Base-by-base conservation (phyloP, 2,329 filamentous ascomycete genomes). In the Chlorencoelia australis region DNA sequence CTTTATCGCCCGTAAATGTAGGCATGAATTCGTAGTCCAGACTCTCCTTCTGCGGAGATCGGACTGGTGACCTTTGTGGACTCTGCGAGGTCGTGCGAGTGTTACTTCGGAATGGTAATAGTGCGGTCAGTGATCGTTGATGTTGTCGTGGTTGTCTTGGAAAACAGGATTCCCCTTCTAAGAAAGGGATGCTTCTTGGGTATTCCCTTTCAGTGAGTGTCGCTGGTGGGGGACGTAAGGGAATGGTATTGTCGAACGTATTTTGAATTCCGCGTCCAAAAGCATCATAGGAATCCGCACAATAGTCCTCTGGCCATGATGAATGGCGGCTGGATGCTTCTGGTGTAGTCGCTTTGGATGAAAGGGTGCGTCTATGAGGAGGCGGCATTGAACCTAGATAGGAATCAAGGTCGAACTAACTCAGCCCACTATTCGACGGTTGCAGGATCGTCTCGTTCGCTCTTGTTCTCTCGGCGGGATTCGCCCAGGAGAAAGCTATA, bases 1-100 rank as follows among this genome's bases (percentile, higher is more conserved):
- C n/a, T 30, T 42, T 45, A 35, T 53, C 52, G 18, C 52, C 52
- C 4, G 52, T 51, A 5, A 54, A 36, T 15, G 48, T 51, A 37
- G 50, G 41, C 49, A 51, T 53, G 33, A 49, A 51, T 22, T 45
- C 44, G 17, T 39, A 36, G 4, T 43, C 37, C 28, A 37, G 31
- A 14, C 38, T 37, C 41, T 45, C 41, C 40, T 45, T 44, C 8
- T 30, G 39, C 5, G 42, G 42, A 26, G 35, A 29, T 18, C 9
- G 32, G 14, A 25, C 37, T 15, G 28, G 15, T 16, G 35, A 41
- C 19, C 41, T 26, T 26, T 47, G 39, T 4, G 40, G 33, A 17
- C 42, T 44, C 14, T 35, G 34, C 15, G 45, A 46, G 17, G 33
- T 47, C 13, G 34, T 42, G 35, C 40, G 40, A 6, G 39, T 36